Evolutionary conservation across 2,329 filamentous ascomycete genomes (phyloP).

Genomic region (Paradendryphiella salina): DNA sequence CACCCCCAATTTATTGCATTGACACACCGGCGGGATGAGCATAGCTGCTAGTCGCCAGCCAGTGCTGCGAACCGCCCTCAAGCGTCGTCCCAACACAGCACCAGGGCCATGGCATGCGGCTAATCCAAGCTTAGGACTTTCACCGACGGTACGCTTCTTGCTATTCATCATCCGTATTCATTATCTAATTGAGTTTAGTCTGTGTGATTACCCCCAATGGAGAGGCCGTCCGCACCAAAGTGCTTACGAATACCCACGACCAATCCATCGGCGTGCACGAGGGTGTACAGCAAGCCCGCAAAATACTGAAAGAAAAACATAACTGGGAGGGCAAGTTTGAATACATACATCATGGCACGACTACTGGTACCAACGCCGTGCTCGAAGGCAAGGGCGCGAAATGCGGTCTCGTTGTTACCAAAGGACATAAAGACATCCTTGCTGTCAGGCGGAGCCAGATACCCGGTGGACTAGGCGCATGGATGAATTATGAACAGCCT

Average conservation of each 20-base stretch:
- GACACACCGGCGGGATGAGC: not conserved
- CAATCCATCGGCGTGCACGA: slow-evolving; percentile 55
- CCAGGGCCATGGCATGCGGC: not conserved
- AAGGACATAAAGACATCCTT: slow-evolving; percentile 56
- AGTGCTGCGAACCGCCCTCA: not conserved
- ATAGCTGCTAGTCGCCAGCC: not conserved
- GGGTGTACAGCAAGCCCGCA: slow-evolving; percentile 51
- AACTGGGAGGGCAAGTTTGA: slow-evolving; percentile 52
- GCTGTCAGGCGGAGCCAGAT: slow-evolving; percentile 55
- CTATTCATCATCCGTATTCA: not conserved
- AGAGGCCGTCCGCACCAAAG: slow-evolving; percentile 52
- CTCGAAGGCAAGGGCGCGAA: slow-evolving; percentile 56
- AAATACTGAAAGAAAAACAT: slow-evolving; percentile 46
- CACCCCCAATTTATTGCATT: not conserved
- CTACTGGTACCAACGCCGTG: slow-evolving; percentile 56
- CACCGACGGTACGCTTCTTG: slow-evolving; percentile 45
- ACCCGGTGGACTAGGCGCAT: slow-evolving; percentile 56
- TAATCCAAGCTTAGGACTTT: slow-evolving; percentile 47
- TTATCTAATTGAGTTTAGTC: slow-evolving; percentile 22
- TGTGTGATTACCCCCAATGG: slow-evolving; percentile 53
- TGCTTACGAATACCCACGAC: slow-evolving; percentile 51
- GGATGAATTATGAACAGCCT: slow-evolving; percentile 55
- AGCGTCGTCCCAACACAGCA: not conserved
- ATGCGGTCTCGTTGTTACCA: slow-evolving; percentile 53
- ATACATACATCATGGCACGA: slow-evolving; percentile 57